A percentile compares a stretch with the other conserved stretches of the same genome.
These are phyloP conservation scores for Mycotypha africana DNA, from an alignment of 371 early-diverging fungal genomes.

Conservation along the genomic window DNA sequence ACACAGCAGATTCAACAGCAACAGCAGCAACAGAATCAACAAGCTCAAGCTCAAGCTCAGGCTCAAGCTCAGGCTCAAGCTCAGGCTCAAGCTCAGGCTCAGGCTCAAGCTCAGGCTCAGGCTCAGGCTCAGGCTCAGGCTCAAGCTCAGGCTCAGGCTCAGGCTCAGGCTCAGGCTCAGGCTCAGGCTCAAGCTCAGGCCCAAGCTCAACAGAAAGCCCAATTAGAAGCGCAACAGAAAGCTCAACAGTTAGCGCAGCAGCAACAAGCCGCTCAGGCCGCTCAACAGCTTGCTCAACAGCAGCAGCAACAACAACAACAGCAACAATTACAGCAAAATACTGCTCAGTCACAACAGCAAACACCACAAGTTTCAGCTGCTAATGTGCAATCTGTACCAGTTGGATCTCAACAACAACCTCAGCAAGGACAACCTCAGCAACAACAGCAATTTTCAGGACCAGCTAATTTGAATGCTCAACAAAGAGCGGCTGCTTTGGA, in stretches of 20 bases:
- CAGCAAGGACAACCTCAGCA: constrained; percentile 9
- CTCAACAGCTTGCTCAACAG: neutral
- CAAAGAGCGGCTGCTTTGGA: constrained; percentile 30
- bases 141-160: neutral
- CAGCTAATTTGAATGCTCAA: constrained; percentile 4
- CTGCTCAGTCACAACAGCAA: constrained; percentile 6
- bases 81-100: neutral
- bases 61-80: neutral
- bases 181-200: constrained; percentile 1
- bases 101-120: neutral
- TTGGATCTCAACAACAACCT: constrained; percentile 28
- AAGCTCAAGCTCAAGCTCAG: constrained; percentile 20
- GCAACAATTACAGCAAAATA: neutral
- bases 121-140: neutral
- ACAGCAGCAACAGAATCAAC: constrained; percentile 1
- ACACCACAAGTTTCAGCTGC: constrained; percentile 13
- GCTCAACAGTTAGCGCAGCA: constrained; percentile 10
- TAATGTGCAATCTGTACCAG: neutral
- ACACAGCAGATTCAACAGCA: too few species aligned
- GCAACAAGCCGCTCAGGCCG: too few species aligned
- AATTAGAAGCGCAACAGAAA: neutral
- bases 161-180: constrained; percentile 1
- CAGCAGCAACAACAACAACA: constrained; percentile 1
- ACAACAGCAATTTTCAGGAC: constrained; percentile 12
- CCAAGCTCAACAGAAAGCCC: neutral